Percentiles rank a stretch among this genome's conserved stretches.
phyloP scores from a whole-genome alignment of 2,329 filamentous ascomycete species.

The Truncatella angustata region DNA sequence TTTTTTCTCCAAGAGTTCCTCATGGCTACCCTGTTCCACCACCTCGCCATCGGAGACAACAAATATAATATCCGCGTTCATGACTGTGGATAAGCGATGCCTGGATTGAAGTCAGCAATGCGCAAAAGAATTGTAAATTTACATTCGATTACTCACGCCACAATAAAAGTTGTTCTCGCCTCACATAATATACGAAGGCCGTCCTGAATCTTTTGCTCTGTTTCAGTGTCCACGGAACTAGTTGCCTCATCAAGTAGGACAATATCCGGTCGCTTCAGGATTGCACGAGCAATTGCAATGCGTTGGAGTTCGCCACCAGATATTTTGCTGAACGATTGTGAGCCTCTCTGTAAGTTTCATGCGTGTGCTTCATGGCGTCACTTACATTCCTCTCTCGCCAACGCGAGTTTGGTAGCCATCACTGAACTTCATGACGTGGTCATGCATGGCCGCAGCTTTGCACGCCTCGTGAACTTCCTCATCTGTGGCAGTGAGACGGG shows the following conservation, averaged over 20 bases:
- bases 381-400: conserved; percentile 49
- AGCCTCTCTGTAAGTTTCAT: conserved; percentile 6
- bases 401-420: conserved; percentile 53
- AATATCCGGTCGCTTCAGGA: conserved; percentile 72
- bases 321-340: conserved; percentile 45
- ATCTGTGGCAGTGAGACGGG: conserved; percentile 45
- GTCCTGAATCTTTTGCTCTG: conserved; percentile 64
- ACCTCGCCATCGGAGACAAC: conserved; percentile 63
- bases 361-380: not conserved
- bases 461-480: conserved; percentile 51
- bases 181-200: conserved; percentile 58
- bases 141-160: conserved; percentile 46
- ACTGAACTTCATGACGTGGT: conserved; percentile 50
- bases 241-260: conserved; percentile 79
- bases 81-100: conserved; percentile 69
- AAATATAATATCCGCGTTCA: conserved; percentile 66
- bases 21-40: conserved; percentile 62
- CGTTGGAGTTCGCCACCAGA: conserved; percentile 67
- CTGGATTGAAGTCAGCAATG: conserved; percentile 32
- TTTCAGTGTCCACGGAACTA: conserved; percentile 71
- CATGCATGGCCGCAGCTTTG: conserved; percentile 52
- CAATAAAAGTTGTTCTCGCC: conserved; percentile 64
- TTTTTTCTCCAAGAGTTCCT: conserved; percentile 53
- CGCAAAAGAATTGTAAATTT: not conserved
- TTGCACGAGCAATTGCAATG: conserved; percentile 67